Base-by-base conservation (phyloP, 768 basidiomycete genomes). In the Collybia sordida region DNA sequence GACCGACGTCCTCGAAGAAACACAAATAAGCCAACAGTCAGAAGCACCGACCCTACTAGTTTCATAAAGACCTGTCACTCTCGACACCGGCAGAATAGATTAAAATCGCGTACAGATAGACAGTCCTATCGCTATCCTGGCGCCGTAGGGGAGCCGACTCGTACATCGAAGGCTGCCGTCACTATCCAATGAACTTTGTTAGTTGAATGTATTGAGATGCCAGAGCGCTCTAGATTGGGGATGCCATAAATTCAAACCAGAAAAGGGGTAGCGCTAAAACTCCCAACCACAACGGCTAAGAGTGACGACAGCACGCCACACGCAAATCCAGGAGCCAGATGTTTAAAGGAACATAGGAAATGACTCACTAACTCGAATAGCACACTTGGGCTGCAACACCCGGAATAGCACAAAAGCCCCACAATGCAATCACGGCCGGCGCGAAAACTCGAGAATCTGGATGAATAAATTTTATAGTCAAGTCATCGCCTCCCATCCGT, bases 361-460 rank as follows among this genome's bases (percentile, higher is more conserved):
- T 18, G 9, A 50, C 60, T 57, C 34, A 59, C 58, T 52, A 40
- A 18, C 51, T 53, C 25, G 55, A 52, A 42, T 47, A 59, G 34
- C 60, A 61, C 18, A 59, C 53, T 43, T 59, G 54, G 27, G 60
- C 60, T 21, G 55, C 58, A 5, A 53, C 58, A 23, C 55, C 56
- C 8, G 58, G 58, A 47, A 55, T 44, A 18, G 47, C 42, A n/a
- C 53, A 52, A 43, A 56, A 23, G 7, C 46, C 47, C 52, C 53
- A 59, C 45, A 57, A 34, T 21, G 52, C 34, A 24, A 31, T 38
- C 40, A 53, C 28, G 28, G 42, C 49, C 36, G 42, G 52, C 42
- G 50, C 44, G 17, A 55, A 24, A 53, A 41, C 31, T 46, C 52
- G 49, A 59, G 59, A 45, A 50, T 51, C 59, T 61, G 22, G 5